Evolutionary conservation across 2,329 filamentous ascomycete genomes (phyloP), one percentile per base, ranked within the genome.

Genomic region (Fusarium newnesense): DNA sequence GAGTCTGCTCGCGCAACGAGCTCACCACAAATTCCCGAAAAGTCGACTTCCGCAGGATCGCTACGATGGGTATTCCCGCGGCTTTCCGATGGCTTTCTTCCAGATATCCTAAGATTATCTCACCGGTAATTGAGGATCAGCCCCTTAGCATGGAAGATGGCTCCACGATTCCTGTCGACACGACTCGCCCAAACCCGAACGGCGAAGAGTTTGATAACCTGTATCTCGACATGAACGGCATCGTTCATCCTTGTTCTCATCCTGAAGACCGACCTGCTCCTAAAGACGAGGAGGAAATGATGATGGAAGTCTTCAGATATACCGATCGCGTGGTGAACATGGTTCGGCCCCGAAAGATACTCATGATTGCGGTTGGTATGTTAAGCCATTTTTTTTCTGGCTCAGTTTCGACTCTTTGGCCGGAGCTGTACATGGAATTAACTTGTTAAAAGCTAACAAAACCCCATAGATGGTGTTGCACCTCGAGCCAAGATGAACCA

Each of bases 401-500:
- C 24, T 18, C 15, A 40, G 19, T 39, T 28, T 18, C 10, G 8
- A 21, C 24, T 18, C 49, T 21, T 26, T 52, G 11, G 18, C 12
- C 19, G 19, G 24, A 21, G 36, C 19, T 28, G 15, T 30, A 13
- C 24, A 24, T 12, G 30, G n/a, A 15, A 21, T 46, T n/a, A 7
- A 6, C 11, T 7, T 19, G 13, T 16, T 36, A 9, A n/a, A 63
- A 64, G 58, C 80, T 85, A 69, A 83, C 65, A 30, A 62, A 18
- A 12, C 50, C 19, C 26, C 5, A 18, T 49, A 95, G 96, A 99
- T 84, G 96, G 96, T 81, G 96, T 99, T 73, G 96, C 96, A 9
- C 97, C 96, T 52, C 93, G 96, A 82, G 97, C 97, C 67, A 99
- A 99, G 84, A 99, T 99, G 96, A 99, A 99, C 81, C 97, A 99